A percentile compares a stretch with the other conserved stretches of the same genome.
phyloP scores from a whole-genome alignment of 1,284 basidiomycete species.

The Coniferiporia weirii region DNA sequence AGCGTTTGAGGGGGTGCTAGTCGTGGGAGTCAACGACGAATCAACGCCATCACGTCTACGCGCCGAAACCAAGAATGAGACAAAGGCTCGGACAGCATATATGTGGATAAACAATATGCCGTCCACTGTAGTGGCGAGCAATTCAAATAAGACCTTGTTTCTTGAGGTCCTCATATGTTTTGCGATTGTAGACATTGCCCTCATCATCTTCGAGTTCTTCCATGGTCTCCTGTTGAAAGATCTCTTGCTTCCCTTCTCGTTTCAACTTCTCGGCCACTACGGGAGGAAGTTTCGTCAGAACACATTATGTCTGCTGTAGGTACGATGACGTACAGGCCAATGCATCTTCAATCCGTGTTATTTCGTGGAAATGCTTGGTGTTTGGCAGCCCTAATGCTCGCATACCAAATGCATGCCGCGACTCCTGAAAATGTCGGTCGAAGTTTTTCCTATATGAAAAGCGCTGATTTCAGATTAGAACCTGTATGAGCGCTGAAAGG shows the following conservation, averaged over 20 bases:
- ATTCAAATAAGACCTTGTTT: constrained; percentile 81
- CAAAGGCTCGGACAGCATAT: neutral
- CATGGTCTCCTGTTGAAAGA: constrained; percentile 88
- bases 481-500: neutral
- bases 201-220: constrained; percentile 97
- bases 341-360: constrained; percentile 95
- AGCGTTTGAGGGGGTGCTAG: too few species aligned
- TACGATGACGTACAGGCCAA: constrained; percentile 65
- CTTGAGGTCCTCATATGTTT: constrained; percentile 89
- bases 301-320: constrained; percentile 3
- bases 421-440: constrained; percentile 93
- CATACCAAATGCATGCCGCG: constrained; percentile 97
- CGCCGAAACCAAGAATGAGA: too few species aligned
- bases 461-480: constrained; percentile 10
- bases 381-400: constrained; percentile 95
- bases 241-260: constrained; percentile 86
- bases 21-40: too few species aligned
- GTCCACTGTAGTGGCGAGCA: neutral
- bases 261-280: constrained; percentile 94
- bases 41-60: too few species aligned
- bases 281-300: constrained; percentile 1
- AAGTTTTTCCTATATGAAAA: constrained; percentile 74
- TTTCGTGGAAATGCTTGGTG: constrained; percentile 98
- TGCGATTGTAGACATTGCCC: constrained; percentile 90
- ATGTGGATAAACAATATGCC: neutral